Percentiles rank a stretch among this genome's conserved stretches.
Evolutionary conservation across 2,329 filamentous ascomycete genomes (phyloP).

Genomic region (Clarireedia paspali): DNA sequence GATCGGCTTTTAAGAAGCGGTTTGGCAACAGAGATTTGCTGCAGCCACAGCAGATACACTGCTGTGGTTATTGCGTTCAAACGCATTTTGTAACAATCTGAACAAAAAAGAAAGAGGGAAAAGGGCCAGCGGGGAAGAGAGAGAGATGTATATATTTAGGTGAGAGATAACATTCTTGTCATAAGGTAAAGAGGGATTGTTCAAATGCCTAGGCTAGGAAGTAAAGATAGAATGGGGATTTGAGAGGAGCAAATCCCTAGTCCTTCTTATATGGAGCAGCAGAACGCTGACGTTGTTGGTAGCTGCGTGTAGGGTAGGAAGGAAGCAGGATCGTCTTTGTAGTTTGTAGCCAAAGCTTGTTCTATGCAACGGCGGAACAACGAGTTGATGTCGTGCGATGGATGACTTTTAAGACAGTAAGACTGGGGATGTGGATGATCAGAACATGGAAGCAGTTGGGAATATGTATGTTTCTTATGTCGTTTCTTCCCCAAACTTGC

Average conservation of each 20-base stretch:
- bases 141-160: not conserved
- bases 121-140: not conserved
- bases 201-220: not conserved
- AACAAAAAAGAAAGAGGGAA: not conserved
- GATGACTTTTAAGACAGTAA: too few relatives aligned
- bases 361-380: too few relatives aligned
- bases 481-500: too few relatives aligned
- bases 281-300: too few relatives aligned
- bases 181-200: not conserved
- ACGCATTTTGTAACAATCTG: slow-evolving; percentile 16
- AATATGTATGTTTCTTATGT: too few relatives aligned
- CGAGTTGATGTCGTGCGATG: too few relatives aligned
- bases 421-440: too few relatives aligned
- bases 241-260: not conserved
- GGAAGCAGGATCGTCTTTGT: too few relatives aligned
- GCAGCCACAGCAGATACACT: slow-evolving; percentile 17
- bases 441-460: too few relatives aligned
- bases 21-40: slow-evolving; percentile 15
- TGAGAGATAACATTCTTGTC: slow-evolving; percentile 2
- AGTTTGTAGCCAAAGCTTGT: too few relatives aligned
- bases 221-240: not conserved
- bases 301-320: too few relatives aligned
- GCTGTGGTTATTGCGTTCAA: slow-evolving; percentile 16
- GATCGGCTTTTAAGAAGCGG: slow-evolving; percentile 17
- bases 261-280: too few relatives aligned